Conservation (phyloP, 306 rosid genomes). For the Begonia fuchsioides region DNA sequence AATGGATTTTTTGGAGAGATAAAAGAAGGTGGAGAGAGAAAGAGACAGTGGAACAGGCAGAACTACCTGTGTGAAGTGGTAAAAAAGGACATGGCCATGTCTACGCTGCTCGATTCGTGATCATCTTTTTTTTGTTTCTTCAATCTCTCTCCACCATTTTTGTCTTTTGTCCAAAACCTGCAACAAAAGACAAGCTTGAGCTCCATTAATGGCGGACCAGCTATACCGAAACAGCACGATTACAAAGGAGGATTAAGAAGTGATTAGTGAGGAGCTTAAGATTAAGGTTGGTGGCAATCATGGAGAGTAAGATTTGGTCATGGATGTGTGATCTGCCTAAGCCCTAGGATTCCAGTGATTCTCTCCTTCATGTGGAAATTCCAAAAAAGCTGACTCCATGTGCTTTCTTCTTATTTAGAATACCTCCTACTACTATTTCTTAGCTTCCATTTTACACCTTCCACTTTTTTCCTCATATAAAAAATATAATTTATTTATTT, state of each 20-base stretch:
- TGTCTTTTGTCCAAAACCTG: neutral
- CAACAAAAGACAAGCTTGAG: too few species aligned
- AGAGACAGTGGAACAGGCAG: constrained; percentile 17
- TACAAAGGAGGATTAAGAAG: neutral
- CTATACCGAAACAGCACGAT: too few species aligned
- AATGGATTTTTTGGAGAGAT: constrained; percentile 3
- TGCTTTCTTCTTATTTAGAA: constrained; percentile 21
- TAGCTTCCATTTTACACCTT: neutral
- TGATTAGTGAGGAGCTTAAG: neutral
- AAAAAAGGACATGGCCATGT: constrained; percentile 23
- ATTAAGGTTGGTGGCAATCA: constrained; percentile 24
- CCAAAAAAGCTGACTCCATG: constrained; percentile 36
- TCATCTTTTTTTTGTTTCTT: neutral
- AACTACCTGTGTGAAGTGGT: constrained; percentile 24
- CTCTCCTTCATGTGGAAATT: constrained; percentile 24
- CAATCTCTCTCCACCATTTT: neutral
- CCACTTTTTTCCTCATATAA: too few species aligned
- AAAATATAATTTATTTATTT: too few species aligned
- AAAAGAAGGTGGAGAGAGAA: constrained; percentile 1
- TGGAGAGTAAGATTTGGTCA: constrained; percentile 35
- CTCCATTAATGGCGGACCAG: too few species aligned
- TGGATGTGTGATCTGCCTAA: constrained; percentile 30
- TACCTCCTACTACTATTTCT: neutral
- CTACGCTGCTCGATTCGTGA: constrained; percentile 3
- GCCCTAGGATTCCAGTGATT: constrained; percentile 37